Evolutionary conservation across 2,329 filamentous ascomycete genomes (phyloP).

Genomic region (Didymella pomorum): DNA sequence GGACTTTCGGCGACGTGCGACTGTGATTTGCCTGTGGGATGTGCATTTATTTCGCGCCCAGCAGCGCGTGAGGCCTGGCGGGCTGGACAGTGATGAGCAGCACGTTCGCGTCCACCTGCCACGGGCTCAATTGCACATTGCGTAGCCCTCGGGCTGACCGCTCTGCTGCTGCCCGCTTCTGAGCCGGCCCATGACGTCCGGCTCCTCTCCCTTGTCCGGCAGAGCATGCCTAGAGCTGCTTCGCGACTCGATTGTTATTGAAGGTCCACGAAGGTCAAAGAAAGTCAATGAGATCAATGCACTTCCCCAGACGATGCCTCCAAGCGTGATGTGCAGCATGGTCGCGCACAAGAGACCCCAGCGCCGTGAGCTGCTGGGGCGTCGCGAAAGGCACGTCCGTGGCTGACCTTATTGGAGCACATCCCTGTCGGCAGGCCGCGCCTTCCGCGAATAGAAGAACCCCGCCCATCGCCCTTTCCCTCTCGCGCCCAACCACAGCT

Average conservation of each 20-base stretch:
- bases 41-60: slow-evolving; percentile 25
- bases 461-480: slow-evolving; percentile 33
- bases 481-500: slow-evolving; percentile 37
- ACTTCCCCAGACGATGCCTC: not conserved
- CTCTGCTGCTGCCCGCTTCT: slow-evolving; percentile 17
- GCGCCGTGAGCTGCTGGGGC: slow-evolving; percentile 9
- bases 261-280: too few relatives aligned
- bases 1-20: slow-evolving; percentile 30
- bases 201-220: slow-evolving; percentile 17
- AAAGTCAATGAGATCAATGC: not conserved
- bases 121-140: slow-evolving; percentile 13
- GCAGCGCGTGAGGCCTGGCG: slow-evolving; percentile 7
- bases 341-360: slow-evolving; percentile 10
- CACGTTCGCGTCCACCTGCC: slow-evolving; percentile 19
- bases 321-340: slow-evolving; percentile 16
- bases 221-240: not conserved
- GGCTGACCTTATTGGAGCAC: slow-evolving; percentile 28
- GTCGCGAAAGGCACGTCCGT: slow-evolving; percentile 18
- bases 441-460: slow-evolving; percentile 29
- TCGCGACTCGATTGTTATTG: too few relatives aligned
- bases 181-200: slow-evolving; percentile 17
- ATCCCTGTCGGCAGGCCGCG: slow-evolving; percentile 27
- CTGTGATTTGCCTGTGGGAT: slow-evolving; percentile 42
- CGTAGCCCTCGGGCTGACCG: slow-evolving; percentile 22
- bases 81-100: slow-evolving; percentile 6